Percentiles rank a stretch among this genome's conserved stretches.
Evolutionary conservation across 371 early-diverging fungal species (phyloP).

Genomic region (Saksenaea oblongispora): DNA sequence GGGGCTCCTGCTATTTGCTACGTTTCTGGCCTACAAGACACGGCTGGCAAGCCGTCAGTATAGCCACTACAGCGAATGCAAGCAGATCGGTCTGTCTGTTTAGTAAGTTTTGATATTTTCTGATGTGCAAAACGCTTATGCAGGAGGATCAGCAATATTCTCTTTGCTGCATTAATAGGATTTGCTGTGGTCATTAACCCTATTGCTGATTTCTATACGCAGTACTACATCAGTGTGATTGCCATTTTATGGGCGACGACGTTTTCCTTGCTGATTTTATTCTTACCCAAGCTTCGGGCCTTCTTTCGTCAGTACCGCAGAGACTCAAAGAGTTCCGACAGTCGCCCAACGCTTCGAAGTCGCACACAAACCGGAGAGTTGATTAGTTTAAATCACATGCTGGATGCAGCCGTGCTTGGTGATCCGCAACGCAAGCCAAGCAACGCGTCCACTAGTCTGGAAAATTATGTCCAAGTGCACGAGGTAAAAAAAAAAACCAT

Average conservation of each 20-base stretch:
- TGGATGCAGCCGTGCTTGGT: background rate
- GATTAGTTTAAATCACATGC: constrained; percentile 20
- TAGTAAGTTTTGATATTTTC: constrained; percentile 48
- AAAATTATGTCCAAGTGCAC: constrained; percentile 32
- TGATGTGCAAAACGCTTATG: background rate
- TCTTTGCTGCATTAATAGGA: constrained; percentile 54
- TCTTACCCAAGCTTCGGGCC: constrained; percentile 57
- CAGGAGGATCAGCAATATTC: constrained; percentile 49
- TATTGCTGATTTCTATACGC: constrained; percentile 52
- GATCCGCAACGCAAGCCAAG: constrained; percentile 11
- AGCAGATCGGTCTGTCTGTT: constrained; percentile 62
- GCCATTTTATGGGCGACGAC: constrained; percentile 58
- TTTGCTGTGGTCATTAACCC: constrained; percentile 56
- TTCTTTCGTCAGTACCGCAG: constrained; percentile 25
- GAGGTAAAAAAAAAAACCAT: constrained; percentile 21
- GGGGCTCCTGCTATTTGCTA: constrained; percentile 49
- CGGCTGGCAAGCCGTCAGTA: constrained; percentile 52
- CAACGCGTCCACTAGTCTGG: constrained; percentile 8
- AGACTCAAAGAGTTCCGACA: background rate
- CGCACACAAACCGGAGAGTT: constrained; percentile 6
- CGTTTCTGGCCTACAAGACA: constrained; percentile 60
- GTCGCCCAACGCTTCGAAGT: background rate
- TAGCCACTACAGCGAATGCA: constrained; percentile 60
- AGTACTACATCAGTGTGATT: constrained; percentile 53
- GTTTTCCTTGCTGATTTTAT: constrained; percentile 54